Base-by-base conservation (phyloP, 2,329 filamentous ascomycete species). In the Verticillium longisporum region DNA sequence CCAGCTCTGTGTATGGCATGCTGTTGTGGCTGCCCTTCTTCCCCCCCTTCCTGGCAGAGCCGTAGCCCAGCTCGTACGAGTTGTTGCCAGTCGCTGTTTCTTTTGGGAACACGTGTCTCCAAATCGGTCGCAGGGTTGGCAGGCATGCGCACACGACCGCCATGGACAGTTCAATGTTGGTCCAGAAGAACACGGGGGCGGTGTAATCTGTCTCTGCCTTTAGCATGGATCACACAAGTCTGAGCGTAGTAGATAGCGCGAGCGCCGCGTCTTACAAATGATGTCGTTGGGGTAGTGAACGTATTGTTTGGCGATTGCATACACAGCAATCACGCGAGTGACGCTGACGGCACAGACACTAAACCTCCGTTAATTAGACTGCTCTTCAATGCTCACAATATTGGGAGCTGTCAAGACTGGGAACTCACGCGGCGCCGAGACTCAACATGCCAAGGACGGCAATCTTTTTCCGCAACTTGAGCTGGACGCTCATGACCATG, bases 61-160 rank as follows among this genome's bases (percentile, higher is more conserved):
- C 61, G 32, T 63, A 64, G 18, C 56, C 56, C 6, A 57, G n/a
- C 1, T 61, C 55, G 31, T 64, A 61, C 3, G 61, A 60, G 26
- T 34, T 50, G 37, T 15, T 61, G 2, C 57, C 59, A 2, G 61
- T 61, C 2, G 26, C 38, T 4, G 37, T 56, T 13, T 54, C 36
- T 26, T 60, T 63, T 3, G 63, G 61, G 55, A 61, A 55, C 53
- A 63, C 62, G 31, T 69, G 60, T 11, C 66, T 61, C 56, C 64
- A 70, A 6, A 72, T 60, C 18, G 73, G 73, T 5, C 74, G 70
- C 1, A 77, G 64, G 6, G 74, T 75, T 0, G 75, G 75, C 6
- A 77, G 69, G 63, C 74, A 75, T 45, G 74, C 69, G 62, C 75
- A 76, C 15, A 77, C 68, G 62, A 77, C 70, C 55, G 74, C 74